Evolutionary conservation across 306 rosid species (phyloP).

Genomic region (Citrullus amarus): DNA sequence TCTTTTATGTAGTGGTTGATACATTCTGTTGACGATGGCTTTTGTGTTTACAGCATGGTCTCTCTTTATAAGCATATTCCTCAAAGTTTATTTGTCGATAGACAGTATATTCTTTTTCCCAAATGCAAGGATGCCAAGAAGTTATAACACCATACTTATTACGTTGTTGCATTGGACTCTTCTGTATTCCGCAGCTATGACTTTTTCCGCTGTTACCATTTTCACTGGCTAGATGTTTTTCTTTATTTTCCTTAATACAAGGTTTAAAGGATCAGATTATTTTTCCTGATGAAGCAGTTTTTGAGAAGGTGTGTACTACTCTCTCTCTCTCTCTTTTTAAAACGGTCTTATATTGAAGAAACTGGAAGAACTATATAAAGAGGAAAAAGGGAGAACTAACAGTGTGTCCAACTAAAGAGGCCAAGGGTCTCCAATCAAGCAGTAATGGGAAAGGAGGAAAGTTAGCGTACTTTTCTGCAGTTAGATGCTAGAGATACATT

Average conservation of each 20-base stretch:
- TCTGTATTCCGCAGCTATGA: not conserved
- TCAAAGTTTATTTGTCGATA: not conserved
- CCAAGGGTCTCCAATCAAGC: not conserved
- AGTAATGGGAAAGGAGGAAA: not conserved
- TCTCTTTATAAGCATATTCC: not conserved
- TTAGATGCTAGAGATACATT: not conserved
- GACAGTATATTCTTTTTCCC: not conserved
- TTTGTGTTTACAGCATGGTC: not conserved
- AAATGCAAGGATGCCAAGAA: not conserved
- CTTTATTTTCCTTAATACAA: conserved; percentile 39
- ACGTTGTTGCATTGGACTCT: not conserved
- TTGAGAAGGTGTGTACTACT: conserved; percentile 60
- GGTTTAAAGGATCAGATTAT: conserved; percentile 75
- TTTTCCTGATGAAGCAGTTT: conserved; percentile 84
- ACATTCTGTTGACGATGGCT: not conserved
- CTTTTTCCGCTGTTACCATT: conserved; percentile 4
- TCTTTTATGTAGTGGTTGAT: not conserved
- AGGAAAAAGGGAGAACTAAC: not conserved
- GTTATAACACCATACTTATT: not conserved
- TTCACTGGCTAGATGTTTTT: not conserved
- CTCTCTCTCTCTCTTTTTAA: not conserved
- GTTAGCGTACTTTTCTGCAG: not conserved
- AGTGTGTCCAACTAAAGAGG: not conserved
- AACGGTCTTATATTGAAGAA: not conserved
- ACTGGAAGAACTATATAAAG: not conserved